Evolutionary conservation across 2,329 filamentous ascomycete genomes (phyloP), one percentile per base, ranked within the genome.

Genomic region (Colletotrichum falcatum): DNA sequence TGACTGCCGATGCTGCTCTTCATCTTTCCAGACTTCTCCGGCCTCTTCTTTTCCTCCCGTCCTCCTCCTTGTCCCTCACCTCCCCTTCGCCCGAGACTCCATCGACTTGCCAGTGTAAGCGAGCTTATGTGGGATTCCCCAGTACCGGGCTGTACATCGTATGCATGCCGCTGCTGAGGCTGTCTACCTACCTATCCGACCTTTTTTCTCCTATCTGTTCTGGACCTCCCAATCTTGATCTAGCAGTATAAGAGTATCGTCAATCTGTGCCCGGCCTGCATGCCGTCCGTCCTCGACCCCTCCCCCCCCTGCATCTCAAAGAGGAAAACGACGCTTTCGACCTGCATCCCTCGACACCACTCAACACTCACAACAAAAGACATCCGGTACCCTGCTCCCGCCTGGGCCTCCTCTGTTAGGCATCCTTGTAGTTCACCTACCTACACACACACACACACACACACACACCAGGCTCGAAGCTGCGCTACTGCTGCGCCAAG

Each of bases 401-500:
- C 30, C 48, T 48, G 39, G 61, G 35, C 61, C 39, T 63, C 12
- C 46, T 55, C 44, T 53, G 23, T 39, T 54, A n/a, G n/a, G n/a
- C n/a, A 53, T 68, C 39, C 53, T 39, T 62, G 53, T 63, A 44
- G 51, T 54, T n/a, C 58, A 18, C 20, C 42, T 11, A 16, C 3
- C 5, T 39, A 23, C 23, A 23, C 44, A 5, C 54, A 35, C 44
- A 33, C 42, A 26, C 46, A 58, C 37, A 67, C 66, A 67, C 58
- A 59, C 53, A 30, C 9, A 11, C 44, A 12, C 48, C 35, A 67
- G 51, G 35, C 67, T 67, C 64, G 44, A 46, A 59, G 39, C 53
- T 63, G 58, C 67, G 59, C 67, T 70, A 70, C 67, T 61, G 58
- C 67, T 67, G 67, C 67, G 67, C 67, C 67, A 70, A 70, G 67